Evolutionary conservation across 1,284 basidiomycete species (phyloP), one percentile per base, ranked within the genome.

Genomic region (Ganoderma lucidum): DNA sequence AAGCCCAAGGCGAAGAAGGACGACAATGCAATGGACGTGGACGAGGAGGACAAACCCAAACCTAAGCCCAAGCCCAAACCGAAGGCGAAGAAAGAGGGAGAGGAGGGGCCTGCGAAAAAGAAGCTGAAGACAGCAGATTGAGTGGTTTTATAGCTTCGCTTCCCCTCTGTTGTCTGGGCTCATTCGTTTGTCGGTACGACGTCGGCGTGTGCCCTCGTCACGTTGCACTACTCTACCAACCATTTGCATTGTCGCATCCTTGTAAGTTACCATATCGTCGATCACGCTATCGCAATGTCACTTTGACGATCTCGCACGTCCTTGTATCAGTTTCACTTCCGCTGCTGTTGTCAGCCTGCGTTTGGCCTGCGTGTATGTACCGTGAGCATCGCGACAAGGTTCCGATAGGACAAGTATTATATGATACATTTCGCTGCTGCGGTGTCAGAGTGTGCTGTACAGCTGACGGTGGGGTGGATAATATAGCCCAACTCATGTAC

Each of bases 71-170:
- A 83, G 75, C 78, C 82, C 28, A 85, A 81, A 74, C 83, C 86
- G 0, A 88, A 84, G 73, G 80, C 83, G 1, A 87, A 85, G 75
- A 77, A 80, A 1, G 86, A 80, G n/a, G 83, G 79, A 30, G 82
- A 81, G 8, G 87, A 86, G 2, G 90, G 87, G 61, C 92, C 90
- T 10, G 88, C 83, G 17, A 91, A 90, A 81, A 93, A 94, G 83
- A 94, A 93, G 80, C 79, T 80, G 64, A 93, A 92, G 83, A 83
- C 74, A 42, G 37, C 45, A 6, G 78, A 80, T 56, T 81, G 75
- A 74, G 39, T 59, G 30, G 28, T 39, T 35, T 19, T 32, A 3
- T 3, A 6, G 5, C 12, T 5, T 17, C 3, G 12, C 32, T 37
- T 51, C 44, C 23, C 15, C 3, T 23, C 19, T n/a, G 6, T 59